Base-by-base conservation (phyloP, 768 basidiomycete species). In the Termitomyces sp. region DNA sequence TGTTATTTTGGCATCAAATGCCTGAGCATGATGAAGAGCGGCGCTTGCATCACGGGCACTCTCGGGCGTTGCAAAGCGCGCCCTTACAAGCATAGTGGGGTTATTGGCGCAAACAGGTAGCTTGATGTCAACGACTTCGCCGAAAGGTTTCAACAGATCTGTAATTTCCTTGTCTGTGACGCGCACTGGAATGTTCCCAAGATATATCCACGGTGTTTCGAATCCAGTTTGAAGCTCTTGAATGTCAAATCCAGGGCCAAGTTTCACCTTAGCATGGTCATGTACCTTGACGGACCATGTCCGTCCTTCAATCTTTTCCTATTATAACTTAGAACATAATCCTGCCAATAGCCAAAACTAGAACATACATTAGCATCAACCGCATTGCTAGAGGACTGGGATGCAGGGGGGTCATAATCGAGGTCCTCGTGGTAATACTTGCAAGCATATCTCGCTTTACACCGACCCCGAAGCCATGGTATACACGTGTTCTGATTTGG, bases 191-290 rank as follows among this genome's bases (percentile, higher is more conserved):
- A 91, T 62, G 22, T 84, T 80, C 5, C 73, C 71, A 2, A 92
- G 57, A 35, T 76, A 70, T 9, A 91, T 63, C 73, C 81, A 83
- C 6, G 77, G 79, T 0, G 85, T 84, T 61, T 93, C 89, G 39
- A 90, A 86, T 1, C 84, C 84, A 1, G 89, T 90, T 7, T 67
- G 66, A 6, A 91, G 64, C 0, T 81, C 75, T 23, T 72, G 65
- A 2, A 91, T 75, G 2, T 75, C 73, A 43, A 88, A 88, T 0
- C 91, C 90, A 0, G 80, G 66, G 31, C 78, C 78, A 43, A 90
- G 71, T 20, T 73, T 78, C 18, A 85, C 78, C 48, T 72, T 76
- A 20, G 79, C 83, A 51, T 85, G 78, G 35, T 83, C 79, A 39
- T 83, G 74, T 7, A 88, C 64, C 0, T 66, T 73, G 12, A 77